Percentiles rank a stretch among this genome's conserved stretches.
These are phyloP conservation scores for Microbotryum violaceum DNA, from an alignment of 1,284 basidiomycete genomes.

Conservation along the genomic window DNA sequence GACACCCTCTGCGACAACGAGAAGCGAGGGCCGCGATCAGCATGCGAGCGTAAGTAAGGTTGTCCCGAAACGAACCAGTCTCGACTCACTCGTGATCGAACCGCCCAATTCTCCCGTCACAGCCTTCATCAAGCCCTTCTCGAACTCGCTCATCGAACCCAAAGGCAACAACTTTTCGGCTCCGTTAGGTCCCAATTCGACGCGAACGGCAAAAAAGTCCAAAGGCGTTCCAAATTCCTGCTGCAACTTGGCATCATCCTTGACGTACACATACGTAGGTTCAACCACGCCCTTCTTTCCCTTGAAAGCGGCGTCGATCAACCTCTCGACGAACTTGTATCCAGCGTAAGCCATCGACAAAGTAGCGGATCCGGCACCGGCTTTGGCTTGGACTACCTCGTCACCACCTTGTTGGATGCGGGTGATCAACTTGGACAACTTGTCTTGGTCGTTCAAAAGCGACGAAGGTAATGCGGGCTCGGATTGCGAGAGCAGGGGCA, in stretches of 20 bases:
- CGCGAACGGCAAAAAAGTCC: slow-evolving; percentile 82
- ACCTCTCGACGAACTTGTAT: slow-evolving; percentile 69
- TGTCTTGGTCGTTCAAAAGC: slow-evolving; percentile 49
- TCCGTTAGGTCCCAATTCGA: slow-evolving; percentile 66
- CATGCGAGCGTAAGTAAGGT: background rate
- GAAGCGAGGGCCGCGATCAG: too few species aligned
- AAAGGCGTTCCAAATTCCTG: slow-evolving; percentile 48
- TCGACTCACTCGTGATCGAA: slow-evolving; percentile 44
- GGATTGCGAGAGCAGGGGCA: slow-evolving; percentile 90
- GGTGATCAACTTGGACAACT: slow-evolving; percentile 57
- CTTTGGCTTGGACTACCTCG: slow-evolving; percentile 88
- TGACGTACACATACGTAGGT: slow-evolving; percentile 79
- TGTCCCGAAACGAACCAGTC: background rate
- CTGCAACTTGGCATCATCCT: slow-evolving; percentile 41
- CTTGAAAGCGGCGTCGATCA: slow-evolving; percentile 57
- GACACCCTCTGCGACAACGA: slow-evolving; percentile 4
- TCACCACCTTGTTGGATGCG: slow-evolving; percentile 96
- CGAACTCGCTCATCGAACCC: slow-evolving; percentile 47
- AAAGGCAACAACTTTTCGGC: slow-evolving; percentile 50
- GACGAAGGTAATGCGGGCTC: slow-evolving; percentile 58
- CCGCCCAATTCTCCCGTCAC: slow-evolving; percentile 49
- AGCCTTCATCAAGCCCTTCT: slow-evolving; percentile 47
- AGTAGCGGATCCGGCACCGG: slow-evolving; percentile 71
- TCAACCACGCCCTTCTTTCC: slow-evolving; percentile 72
- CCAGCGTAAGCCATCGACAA: slow-evolving; percentile 83